A percentile compares a stretch with the other conserved stretches of the same genome.
phyloP scores from a whole-genome alignment of 169 alveolate genomes.

The Eimeria necatrix region DNA sequence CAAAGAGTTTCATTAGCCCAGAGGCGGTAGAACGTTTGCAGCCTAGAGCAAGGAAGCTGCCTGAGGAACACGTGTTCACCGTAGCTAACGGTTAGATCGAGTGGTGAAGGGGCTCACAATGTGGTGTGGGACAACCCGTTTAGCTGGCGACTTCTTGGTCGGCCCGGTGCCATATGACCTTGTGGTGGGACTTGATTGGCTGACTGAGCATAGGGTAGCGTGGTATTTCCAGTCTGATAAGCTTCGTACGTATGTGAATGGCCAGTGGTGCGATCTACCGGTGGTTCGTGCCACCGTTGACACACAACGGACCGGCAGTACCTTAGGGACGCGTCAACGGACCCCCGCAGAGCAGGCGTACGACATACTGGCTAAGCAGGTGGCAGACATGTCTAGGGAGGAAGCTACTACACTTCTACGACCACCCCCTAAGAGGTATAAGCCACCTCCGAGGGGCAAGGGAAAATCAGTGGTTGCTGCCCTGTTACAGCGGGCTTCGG shows the following conservation, averaged over 20 bases:
- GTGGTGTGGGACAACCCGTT: too few relatives aligned
- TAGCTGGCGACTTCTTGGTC: too few relatives aligned
- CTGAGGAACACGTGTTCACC: background rate
- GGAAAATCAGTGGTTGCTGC: background rate
- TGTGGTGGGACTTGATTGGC: too few relatives aligned
- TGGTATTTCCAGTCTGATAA: too few relatives aligned
- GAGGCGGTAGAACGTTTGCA: background rate
- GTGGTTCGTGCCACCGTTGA: too few relatives aligned
- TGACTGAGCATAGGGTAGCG: too few relatives aligned
- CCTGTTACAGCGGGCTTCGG: background rate
- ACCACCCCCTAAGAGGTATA: background rate
- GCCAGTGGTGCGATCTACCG: too few relatives aligned
- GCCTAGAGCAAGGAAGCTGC: background rate
- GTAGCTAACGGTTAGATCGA: slow-evolving; percentile 7
- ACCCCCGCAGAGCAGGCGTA: slow-evolving; percentile 11
- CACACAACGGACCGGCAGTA: too few relatives aligned
- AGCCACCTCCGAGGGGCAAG: background rate
- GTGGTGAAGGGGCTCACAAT: too few relatives aligned
- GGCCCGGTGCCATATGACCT: too few relatives aligned
- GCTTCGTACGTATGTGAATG: too few relatives aligned
- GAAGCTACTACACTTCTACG: background rate
- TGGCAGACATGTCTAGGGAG: background rate
- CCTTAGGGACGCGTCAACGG: background rate
- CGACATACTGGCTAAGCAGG: background rate
- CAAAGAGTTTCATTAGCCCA: background rate